Evolutionary conservation across 108 stramenopile genomes (phyloP).

Genomic region (Pseudonitzschia delicatissima): DNA sequence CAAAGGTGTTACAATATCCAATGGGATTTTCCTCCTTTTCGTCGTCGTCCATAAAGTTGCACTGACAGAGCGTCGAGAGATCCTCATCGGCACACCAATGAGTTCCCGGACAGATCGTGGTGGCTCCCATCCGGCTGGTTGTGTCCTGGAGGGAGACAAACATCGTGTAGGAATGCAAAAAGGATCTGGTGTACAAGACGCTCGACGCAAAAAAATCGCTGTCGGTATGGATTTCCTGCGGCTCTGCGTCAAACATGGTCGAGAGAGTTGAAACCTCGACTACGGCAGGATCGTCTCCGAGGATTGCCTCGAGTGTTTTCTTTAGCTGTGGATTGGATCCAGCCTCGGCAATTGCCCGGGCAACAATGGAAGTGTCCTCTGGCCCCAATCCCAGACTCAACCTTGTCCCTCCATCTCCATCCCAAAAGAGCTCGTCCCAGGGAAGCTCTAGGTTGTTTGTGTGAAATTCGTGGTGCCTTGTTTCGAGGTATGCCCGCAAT

Average conservation of each 20-base stretch:
- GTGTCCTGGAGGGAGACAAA: conserved; percentile 54
- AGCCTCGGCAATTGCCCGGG: conserved; percentile 33
- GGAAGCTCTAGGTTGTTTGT: conserved; percentile 11
- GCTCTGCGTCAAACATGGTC: conserved; percentile 24
- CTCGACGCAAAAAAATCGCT: conserved; percentile 36
- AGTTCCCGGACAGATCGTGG: conserved; percentile 47
- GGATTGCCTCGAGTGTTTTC: conserved; percentile 18
- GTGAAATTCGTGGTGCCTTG: conserved; percentile 16
- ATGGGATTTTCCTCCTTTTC: background rate
- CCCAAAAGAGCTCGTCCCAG: conserved; percentile 38
- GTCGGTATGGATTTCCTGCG: conserved; percentile 41
- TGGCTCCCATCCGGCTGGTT: conserved; percentile 46
- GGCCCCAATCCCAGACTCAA: conserved; percentile 29
- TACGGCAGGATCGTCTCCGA: conserved; percentile 43
- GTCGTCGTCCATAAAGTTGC: conserved; percentile 11
- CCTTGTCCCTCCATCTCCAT: conserved; percentile 11
- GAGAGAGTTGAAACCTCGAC: conserved; percentile 43
- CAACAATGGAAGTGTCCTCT: conserved; percentile 32
- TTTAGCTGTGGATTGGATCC: conserved; percentile 24
- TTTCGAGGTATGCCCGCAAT: conserved; percentile 28
- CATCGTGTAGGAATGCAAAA: conserved; percentile 49
- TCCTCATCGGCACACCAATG: conserved; percentile 50
- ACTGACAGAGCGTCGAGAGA: conserved; percentile 18
- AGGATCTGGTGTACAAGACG: conserved; percentile 37
- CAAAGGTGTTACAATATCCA: conserved; percentile 28